Evolutionary conservation across 768 basidiomycete genomes (phyloP), one percentile per base, ranked within the genome.

Genomic region (Jaapia argillacea): DNA sequence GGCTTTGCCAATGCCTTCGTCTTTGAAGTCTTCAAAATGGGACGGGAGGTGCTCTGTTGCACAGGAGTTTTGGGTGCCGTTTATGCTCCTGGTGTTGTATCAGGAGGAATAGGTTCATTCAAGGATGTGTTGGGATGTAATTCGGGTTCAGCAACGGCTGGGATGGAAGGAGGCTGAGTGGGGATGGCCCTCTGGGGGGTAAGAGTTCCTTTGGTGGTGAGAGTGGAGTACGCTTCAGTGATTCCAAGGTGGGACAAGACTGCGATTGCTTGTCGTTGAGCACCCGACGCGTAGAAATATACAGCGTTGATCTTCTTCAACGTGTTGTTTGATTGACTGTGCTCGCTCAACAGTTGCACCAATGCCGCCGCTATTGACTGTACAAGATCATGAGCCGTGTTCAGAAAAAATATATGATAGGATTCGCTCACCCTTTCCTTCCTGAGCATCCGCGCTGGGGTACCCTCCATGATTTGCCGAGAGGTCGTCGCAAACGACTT

Each of bases 321-420:
- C n/a, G 50, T 47, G 49, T 58, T 65, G 43, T 67, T 67, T 1
- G 42, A 42, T 21, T 60, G 57, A 40, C 62, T 65, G 24, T 54
- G 60, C 45, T 61, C 60, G 3, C 56, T 52, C 7, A 64, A 56
- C 16, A 48, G 49, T 0, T 45, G 37, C 0, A 60, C 41, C 0
- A 49, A 44, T 2, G 52, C 41, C 4, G 50, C 48, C 1, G 59
- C 54, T 0, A 59, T 37, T 4, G 60, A 42, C 60, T 66, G 25
- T 12, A 38, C 14, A 12, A 43, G 27, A 40, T 21, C 43, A 26
- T 23, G 24, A 47, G 10, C 18, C n/a, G n/a, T n/a, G n/a, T n/a
- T n/a, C n/a, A 38, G 40, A 20, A 27, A 13, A 23, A 20, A 24
- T 35, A 22, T 16, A 13, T 36, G 24, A 4, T n/a, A n/a, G n/a